These are phyloP conservation scores for Logfia minima DNA, from an alignment of 129 eudicot species.

Conservation along the genomic window DNA sequence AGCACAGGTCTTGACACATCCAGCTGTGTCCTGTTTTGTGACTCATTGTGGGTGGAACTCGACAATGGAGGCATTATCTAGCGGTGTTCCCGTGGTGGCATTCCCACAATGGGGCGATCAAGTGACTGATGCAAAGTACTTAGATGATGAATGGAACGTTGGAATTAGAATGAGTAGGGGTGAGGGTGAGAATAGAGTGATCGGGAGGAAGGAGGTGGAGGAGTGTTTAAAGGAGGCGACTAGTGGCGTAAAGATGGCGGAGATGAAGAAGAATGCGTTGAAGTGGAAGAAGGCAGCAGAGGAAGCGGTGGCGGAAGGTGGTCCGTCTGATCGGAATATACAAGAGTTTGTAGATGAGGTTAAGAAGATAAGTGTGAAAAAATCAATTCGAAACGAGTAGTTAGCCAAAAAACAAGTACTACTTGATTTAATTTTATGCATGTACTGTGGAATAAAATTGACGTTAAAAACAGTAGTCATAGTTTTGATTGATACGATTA, in stretches of 20 bases:
- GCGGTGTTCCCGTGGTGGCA: conserved; percentile 71
- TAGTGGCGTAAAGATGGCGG: conserved; percentile 37
- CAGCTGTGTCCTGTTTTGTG: conserved; percentile 56
- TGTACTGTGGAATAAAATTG: too few relatives aligned
- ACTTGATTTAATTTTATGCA: too few relatives aligned
- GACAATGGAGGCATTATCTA: conserved; percentile 52
- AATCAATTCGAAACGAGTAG: too few relatives aligned
- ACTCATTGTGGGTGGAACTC: conserved; percentile 92
- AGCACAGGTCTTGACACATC: conserved; percentile 54
- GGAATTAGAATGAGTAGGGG: conserved; percentile 49
- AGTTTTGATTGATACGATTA: too few relatives aligned
- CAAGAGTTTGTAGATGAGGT: conserved; percentile 53
- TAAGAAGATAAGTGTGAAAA: background rate
- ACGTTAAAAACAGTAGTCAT: too few relatives aligned
- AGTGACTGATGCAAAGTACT: conserved; percentile 70
- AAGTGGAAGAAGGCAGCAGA: conserved; percentile 50
- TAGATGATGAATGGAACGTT: conserved; percentile 49
- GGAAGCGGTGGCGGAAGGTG: conserved; percentile 63
- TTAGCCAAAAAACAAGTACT: too few relatives aligned
- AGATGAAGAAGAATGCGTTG: conserved; percentile 49
- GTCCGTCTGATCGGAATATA: conserved; percentile 53
- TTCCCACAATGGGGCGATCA: conserved; percentile 83
- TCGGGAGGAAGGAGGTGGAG: conserved; percentile 53
- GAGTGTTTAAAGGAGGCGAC: conserved; percentile 44
- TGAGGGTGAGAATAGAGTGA: conserved; percentile 42